phyloP scores from a whole-genome alignment of 768 basidiomycete species.

The Tricholomella constricta region DNA sequence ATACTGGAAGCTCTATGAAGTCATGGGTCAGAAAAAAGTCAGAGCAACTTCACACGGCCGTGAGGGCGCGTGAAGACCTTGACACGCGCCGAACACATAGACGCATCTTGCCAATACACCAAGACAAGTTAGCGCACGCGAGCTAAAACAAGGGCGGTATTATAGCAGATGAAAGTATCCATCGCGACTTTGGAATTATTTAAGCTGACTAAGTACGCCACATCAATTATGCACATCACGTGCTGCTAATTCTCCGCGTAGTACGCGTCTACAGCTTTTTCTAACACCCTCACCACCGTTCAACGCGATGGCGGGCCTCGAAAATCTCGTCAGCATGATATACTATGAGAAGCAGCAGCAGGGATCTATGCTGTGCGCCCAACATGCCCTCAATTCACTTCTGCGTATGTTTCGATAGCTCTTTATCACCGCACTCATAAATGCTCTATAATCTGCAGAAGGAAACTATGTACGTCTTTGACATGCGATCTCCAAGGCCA shows the following conservation, averaged over 20 bases:
- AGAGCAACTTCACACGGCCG: neutral
- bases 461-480: conserved; percentile 43
- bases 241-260: neutral
- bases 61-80: neutral
- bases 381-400: conserved; percentile 81
- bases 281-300: neutral
- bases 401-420: conserved; percentile 55
- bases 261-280: conserved; percentile 8
- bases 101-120: too few species aligned
- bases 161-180: too few species aligned
- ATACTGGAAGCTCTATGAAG: neutral
- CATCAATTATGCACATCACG: neutral
- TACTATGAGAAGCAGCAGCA: conserved; percentile 80
- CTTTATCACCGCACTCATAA: conserved; percentile 13
- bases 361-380: conserved; percentile 85
- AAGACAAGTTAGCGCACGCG: too few species aligned
- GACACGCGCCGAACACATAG: too few species aligned
- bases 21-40: neutral
- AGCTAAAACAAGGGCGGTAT: too few species aligned
- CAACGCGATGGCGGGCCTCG: conserved; percentile 44
- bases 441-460: conserved; percentile 27
- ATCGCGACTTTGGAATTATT: too few species aligned
- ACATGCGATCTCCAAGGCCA: neutral
- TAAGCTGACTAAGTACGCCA: too few species aligned
- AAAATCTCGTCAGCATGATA: conserved; percentile 54